Base-by-base conservation (phyloP, 805 yeast species). In the Alloascoidea hylecoeti region DNA sequence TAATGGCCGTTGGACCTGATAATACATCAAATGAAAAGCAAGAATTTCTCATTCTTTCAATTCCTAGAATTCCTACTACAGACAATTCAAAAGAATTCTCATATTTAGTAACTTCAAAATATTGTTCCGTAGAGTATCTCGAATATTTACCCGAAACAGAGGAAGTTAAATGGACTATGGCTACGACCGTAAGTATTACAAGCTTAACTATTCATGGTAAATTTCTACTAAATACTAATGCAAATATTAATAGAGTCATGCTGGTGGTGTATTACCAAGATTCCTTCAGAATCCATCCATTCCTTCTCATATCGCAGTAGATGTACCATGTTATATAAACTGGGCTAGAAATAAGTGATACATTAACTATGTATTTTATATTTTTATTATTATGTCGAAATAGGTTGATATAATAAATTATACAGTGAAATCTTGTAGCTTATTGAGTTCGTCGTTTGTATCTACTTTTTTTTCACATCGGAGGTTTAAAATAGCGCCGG, bases 81-180 rank as follows among this genome's bases (percentile, higher is more conserved):
- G 19, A 33, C 3, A 18, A 44, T 18, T 35, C 16, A 36, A 42
- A 9, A 9, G 30, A 23, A n/a, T 23, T 23, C n/a, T 9, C 13
- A 5, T 4, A 27, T 5, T 30, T 15, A 6, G 38, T 36, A 9
- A 28, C 4, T 5, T 23, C 19, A 3, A 28, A 34, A 12, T 61
- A 62, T 41, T 44, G 54, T n/a, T 51, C 64, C 9, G 48, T 61
- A 5, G 66, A 61, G 40, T 45, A 46, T 5, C 50, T 61, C 17
- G 41, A 45, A 4, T 43, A 42, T 16, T 40, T 42, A 15, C 44
- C 39, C 4, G 50, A 44, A 18, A 46, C 48, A 16, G 40, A 47
- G 9, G 40, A 42, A n/a, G 51, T 57, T 1, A 48, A 54, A 18
- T 61, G 66, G 66, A 42, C 49, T 5, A 55, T 59, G 62, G 64